Evolutionary conservation across 2,329 filamentous ascomycete species (phyloP).

Genomic region (Bisporella sp.): DNA sequence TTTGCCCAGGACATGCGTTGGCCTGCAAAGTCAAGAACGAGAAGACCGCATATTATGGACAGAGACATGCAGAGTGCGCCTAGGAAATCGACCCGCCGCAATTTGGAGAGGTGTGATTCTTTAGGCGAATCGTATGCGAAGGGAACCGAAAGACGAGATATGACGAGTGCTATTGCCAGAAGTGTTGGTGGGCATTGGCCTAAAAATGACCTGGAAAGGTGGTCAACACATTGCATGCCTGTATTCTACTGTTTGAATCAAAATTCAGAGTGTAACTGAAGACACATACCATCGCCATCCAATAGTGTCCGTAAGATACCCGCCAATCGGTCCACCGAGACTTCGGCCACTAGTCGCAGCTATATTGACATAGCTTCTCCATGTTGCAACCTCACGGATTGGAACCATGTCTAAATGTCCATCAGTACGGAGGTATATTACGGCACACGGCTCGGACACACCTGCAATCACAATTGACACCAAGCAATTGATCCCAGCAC

Average conservation of each 20-base stretch:
- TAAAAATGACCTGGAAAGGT: conserved; percentile 39
- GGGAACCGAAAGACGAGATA: conserved; percentile 12
- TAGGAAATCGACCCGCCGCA: conserved; percentile 48
- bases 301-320: conserved; percentile 49
- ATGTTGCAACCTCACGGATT: conserved; percentile 43
- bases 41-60: conserved; percentile 36
- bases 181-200: conserved; percentile 49
- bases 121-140: conserved; percentile 10
- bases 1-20: conserved; percentile 32
- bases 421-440: no score
- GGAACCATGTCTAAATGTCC: conserved; percentile 38
- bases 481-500: conserved; percentile 42
- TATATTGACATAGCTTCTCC: conserved; percentile 47
- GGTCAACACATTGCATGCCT: not conserved
- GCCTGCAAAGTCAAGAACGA: conserved; percentile 44
- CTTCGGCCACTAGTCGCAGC: conserved; percentile 44
- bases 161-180: conserved; percentile 38
- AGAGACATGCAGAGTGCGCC: conserved; percentile 41
- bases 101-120: conserved; percentile 11
- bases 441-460: conserved; percentile 14
- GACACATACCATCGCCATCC: conserved; percentile 55
- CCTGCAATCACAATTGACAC: conserved; percentile 46
- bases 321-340: conserved; percentile 49
- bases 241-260: not conserved
- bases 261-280: not conserved